A percentile compares a stretch with the other conserved stretches of the same genome.
Evolutionary conservation across 225 moss, liverwort and hornwort species (phyloP).

Genomic region (Rhytidiadelphus loreus): DNA sequence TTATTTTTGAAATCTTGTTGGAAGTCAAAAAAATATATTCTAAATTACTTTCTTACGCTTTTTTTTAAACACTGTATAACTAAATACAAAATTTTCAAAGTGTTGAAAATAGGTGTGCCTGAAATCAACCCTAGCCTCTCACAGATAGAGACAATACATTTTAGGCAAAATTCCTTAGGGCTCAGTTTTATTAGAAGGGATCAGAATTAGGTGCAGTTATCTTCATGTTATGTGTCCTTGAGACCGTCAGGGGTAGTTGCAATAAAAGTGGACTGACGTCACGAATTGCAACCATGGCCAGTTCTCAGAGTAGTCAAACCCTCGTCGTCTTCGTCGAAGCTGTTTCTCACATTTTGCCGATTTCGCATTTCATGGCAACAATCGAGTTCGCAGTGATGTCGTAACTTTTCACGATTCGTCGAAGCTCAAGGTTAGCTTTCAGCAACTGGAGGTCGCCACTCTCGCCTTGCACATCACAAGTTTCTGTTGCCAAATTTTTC

Average conservation of each 20-base stretch:
- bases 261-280: not conserved
- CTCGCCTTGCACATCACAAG: not conserved
- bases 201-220: not conserved
- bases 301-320: not conserved
- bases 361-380: not conserved
- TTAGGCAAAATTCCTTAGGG: too few relatives aligned
- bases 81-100: not conserved
- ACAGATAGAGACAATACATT: not conserved
- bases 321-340: not conserved
- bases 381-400: not conserved
- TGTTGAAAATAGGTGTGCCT: too few relatives aligned
- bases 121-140: not conserved
- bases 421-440: not conserved
- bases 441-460: not conserved
- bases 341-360: too few relatives aligned
- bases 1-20: too few relatives aligned
- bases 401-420: not conserved
- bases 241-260: not conserved
- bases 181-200: not conserved
- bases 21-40: not conserved
- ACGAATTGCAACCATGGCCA: not conserved
- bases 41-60: not conserved
- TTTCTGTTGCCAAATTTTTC: not conserved
- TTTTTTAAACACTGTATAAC: accelerated
- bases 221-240: not conserved